Evolutionary conservation across 352 stramenopile genomes (phyloP).

Genomic region (Phytophthora tubulina): DNA sequence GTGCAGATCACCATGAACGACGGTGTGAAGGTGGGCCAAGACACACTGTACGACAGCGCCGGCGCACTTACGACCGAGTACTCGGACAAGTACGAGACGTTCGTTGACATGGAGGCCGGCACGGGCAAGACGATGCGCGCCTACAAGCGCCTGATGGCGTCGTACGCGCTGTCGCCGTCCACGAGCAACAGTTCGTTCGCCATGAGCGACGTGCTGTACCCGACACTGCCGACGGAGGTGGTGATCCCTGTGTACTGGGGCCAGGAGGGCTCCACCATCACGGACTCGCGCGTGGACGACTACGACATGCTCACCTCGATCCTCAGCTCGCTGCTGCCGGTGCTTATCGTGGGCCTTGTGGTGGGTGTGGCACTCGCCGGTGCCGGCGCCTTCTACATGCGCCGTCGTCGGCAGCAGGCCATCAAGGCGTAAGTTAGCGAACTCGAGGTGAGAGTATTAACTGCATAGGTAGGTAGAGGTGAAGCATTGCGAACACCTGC

Average conservation of each 20-base stretch:
- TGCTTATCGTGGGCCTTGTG: conserved; percentile 63
- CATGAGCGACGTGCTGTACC: conserved; percentile 75
- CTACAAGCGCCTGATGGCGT: conserved; percentile 73
- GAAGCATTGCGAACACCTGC: conserved; percentile 1
- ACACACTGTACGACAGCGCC: conserved; percentile 56
- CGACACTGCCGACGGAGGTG: conserved; percentile 58
- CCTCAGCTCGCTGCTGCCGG: conserved; percentile 59
- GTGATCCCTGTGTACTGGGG: conserved; percentile 66
- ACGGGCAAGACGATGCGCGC: conserved; percentile 78
- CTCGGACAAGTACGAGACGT: conserved; percentile 64
- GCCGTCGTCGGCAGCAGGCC: conserved; percentile 44
- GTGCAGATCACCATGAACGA: conserved; percentile 65
- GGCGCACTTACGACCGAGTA: conserved; percentile 60
- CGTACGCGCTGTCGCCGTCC: conserved; percentile 61
- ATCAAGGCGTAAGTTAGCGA: conserved; percentile 30
- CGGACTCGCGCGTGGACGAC: conserved; percentile 40
- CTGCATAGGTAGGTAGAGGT: conserved; percentile 22
- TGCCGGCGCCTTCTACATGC: conserved; percentile 50
- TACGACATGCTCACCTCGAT: conserved; percentile 59
- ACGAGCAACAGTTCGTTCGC: conserved; percentile 41
- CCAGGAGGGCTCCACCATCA: conserved; percentile 57
- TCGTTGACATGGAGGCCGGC: conserved; percentile 71
- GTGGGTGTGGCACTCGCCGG: conserved; percentile 44
- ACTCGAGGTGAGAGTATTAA: conserved; percentile 10
- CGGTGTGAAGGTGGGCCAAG: conserved; percentile 48